A percentile compares a stretch with the other conserved stretches of the same genome.
Conservation (phyloP, 148 eudicot species). For the Rhododendron kiyosumense region DNA sequence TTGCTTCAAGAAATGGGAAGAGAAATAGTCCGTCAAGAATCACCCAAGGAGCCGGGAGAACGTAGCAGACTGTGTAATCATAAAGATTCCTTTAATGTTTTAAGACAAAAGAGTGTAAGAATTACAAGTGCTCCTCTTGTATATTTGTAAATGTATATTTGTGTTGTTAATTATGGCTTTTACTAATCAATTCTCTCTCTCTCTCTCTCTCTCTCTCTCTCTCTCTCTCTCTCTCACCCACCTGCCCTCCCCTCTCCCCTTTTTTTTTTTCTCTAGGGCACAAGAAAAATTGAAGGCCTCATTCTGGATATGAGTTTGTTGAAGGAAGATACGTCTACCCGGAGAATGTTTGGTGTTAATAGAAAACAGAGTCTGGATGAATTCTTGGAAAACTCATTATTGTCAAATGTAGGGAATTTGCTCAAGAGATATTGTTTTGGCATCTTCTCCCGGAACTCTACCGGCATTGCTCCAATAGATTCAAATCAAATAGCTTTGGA, state of each 20-base stretch:
- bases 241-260: neutral
- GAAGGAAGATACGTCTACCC: neutral
- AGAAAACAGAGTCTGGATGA: neutral
- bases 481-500: neutral
- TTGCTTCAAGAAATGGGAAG: neutral
- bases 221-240: no score
- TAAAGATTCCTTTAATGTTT: neutral
- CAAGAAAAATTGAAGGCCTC: neutral
- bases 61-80: neutral
- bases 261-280: neutral
- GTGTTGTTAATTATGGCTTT: neutral
- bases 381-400: neutral
- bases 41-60: neutral
- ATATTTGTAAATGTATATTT: neutral
- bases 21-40: neutral
- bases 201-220: no score
- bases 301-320: neutral
- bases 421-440: neutral
- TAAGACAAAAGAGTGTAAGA: neutral
- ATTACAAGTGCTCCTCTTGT: neutral
- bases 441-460: neutral
- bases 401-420: neutral
- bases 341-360: neutral
- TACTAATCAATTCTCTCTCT: neutral
- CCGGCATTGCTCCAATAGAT: neutral